These are phyloP conservation scores for Pseudocohnilembus persalinus DNA, from an alignment of 169 alveolate species.

Conservation along the genomic window DNA sequence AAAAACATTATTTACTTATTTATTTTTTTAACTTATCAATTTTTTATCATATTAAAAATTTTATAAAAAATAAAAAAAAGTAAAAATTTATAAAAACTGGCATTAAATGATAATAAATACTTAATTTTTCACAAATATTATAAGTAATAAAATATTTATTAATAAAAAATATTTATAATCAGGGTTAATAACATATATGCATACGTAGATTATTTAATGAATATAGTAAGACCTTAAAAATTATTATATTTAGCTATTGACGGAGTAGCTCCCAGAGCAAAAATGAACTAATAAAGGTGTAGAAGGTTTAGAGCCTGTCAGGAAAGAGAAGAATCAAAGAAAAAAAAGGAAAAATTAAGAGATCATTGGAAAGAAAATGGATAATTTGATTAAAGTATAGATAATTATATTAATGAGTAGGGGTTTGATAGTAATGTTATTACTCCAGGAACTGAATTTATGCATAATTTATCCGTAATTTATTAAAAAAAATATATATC, in stretches of 20 bases:
- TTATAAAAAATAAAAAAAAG: too few species aligned
- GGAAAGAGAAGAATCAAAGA: slow-evolving; percentile 64
- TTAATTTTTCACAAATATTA: too few species aligned
- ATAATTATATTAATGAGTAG: slow-evolving; percentile 27
- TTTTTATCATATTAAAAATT: too few species aligned
- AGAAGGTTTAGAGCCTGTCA: slow-evolving; percentile 92
- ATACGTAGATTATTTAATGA: too few species aligned
- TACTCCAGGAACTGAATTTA: slow-evolving; percentile 99
- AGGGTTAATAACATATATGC: too few species aligned
- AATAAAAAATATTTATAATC: too few species aligned
- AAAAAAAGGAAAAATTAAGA: not conserved
- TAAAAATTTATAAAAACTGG: too few species aligned
- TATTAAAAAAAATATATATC: slow-evolving; percentile 67
- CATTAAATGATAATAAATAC: too few species aligned
- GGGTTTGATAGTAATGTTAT: slow-evolving; percentile 97
- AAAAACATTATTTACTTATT: slow-evolving; percentile 93
- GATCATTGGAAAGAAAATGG: slow-evolving; percentile 26
- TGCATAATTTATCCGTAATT: slow-evolving; percentile 85
- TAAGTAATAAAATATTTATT: too few species aligned
- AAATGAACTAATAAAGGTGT: slow-evolving; percentile 99
- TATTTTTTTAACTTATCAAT: too few species aligned
- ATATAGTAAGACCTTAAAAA: slow-evolving; percentile 93
- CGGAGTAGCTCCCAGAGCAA: slow-evolving; percentile 99
- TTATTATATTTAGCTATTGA: slow-evolving; percentile 96
- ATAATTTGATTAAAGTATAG: not conserved